Base-by-base conservation (phyloP, 129 eudicot species). In the Artemisia tridentata region DNA sequence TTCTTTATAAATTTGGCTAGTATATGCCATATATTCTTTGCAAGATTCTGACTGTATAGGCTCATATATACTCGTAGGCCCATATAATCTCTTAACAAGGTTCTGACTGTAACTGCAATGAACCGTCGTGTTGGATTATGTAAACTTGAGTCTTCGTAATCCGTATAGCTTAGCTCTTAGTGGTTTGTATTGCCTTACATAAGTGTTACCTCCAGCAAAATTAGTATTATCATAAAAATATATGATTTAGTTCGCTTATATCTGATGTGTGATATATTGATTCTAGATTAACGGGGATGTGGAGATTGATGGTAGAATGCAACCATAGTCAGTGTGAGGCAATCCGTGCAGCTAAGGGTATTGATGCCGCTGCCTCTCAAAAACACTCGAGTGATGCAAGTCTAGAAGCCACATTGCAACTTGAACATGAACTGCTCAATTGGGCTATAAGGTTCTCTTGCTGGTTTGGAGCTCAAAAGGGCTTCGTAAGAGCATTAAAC, bases 231-330 rank as follows among this genome's bases (percentile, higher is more conserved):
- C 7, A 3, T 15, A 72, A 72, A 60, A 13, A 46, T 23, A n/a
- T 27, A 72, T 72, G 68, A 17, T 60, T 27, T 59, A 72, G 53
- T 72, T 71, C 4, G 66, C 23, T 41, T 14, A 57, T 31, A 73
- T 63, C 43, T 73, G 17, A 49, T 63, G 3, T 65, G 14, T 52
- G 21, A 57, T 53, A 64, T 53, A 29, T 74, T 75, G 25, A 10
- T 19, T 73, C 34, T 73, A 95, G 99, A 83, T 80, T 90, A 68
- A 71, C 86, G 25, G 79, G 84, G 48, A 88, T 95, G 93, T 90
- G 97, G 99, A 90, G 86, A 69, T 74, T 85, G 19, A 84, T 87
- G 93, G 86, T 84, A 14, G 96, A 88, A 58, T 90, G 99, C 83
- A 96, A 95, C 77, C 97, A 80, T 50, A 79, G 55, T 73, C 99